Conservation (phyloP, 1,139 yeast genomes). For the Suhomyces bribrorum region DNA sequence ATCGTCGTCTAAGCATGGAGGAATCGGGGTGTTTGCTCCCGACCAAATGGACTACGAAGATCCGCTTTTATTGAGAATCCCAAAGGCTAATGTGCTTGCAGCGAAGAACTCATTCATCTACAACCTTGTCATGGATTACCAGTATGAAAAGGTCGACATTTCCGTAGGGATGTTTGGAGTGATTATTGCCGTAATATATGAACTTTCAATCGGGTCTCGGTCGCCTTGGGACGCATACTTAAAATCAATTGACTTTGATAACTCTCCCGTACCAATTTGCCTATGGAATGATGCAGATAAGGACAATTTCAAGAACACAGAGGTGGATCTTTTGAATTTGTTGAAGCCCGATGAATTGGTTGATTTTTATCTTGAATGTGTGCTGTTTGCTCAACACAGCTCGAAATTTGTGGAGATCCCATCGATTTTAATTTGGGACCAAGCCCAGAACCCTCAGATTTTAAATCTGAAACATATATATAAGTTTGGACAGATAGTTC, state of each 20-base stretch:
- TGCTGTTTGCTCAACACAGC: slow-evolving; percentile 46
- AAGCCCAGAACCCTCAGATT: slow-evolving; percentile 4
- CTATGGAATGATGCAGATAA: slow-evolving; percentile 62
- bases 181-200: slow-evolving; percentile 72
- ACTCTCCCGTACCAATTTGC: slow-evolving; percentile 55
- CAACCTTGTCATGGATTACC: slow-evolving; percentile 63
- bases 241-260: slow-evolving; percentile 48
- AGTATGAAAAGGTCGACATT: slow-evolving; percentile 27
- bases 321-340: slow-evolving; percentile 63
- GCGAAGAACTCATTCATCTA: slow-evolving; percentile 65
- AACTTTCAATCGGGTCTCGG: slow-evolving; percentile 45
- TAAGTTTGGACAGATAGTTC: slow-evolving; percentile 53
- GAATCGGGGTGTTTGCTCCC: slow-evolving; percentile 65
- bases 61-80: slow-evolving; percentile 43
- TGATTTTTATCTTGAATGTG: slow-evolving; percentile 53
- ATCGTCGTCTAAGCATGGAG: slow-evolving; percentile 55
- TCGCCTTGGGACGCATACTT: slow-evolving; percentile 83
- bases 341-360: slow-evolving; percentile 59
- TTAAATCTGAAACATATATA: slow-evolving; percentile 26
- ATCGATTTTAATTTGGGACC: slow-evolving; percentile 25
- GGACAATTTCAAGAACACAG: slow-evolving; percentile 59
- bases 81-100: slow-evolving; percentile 56
- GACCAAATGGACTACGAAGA: slow-evolving; percentile 34
- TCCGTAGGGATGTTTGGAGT: slow-evolving; percentile 57
- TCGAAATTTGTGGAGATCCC: slow-evolving; percentile 40